Evolutionary conservation across 148 eudicot species (phyloP).

Genomic region (Amaranthus cruentus): DNA sequence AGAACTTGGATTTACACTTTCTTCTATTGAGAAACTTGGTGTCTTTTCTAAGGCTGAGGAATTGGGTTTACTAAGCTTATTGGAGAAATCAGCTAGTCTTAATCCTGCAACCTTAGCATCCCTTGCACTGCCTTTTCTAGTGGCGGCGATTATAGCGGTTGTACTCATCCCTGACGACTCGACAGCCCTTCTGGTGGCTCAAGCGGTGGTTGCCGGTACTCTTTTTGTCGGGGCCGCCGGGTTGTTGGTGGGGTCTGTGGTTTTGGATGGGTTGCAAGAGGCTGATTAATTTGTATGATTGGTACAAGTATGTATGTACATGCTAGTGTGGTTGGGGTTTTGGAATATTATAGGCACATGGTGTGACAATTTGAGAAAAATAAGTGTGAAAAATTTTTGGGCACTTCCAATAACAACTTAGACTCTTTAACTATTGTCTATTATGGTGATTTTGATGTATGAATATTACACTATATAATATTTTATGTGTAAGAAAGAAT

Average conservation of each 20-base stretch:
- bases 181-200: conserved; percentile 45
- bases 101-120: conserved; percentile 78
- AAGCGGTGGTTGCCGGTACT: conserved; percentile 50
- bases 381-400: background rate
- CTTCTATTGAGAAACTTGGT: conserved; percentile 85
- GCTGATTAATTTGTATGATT: conserved; percentile 49
- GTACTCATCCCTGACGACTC: conserved; percentile 85
- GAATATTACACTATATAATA: background rate
- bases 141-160: conserved; percentile 54
- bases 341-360: background rate
- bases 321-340: background rate
- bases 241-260: conserved; percentile 72
- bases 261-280: conserved; percentile 82
- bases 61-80: conserved; percentile 69
- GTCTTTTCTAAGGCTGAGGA: conserved; percentile 87
- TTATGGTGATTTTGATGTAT: background rate
- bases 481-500: no score
- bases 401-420: background rate
- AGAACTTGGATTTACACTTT: conserved; percentile 65
- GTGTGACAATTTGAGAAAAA: background rate
- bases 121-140: conserved; percentile 55
- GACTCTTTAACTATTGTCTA: background rate
- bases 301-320: background rate
- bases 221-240: conserved; percentile 58
- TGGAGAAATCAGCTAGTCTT: conserved; percentile 51